Evolutionary conservation across 306 rosid genomes (phyloP).

Genomic region (Mimosa pudica): DNA sequence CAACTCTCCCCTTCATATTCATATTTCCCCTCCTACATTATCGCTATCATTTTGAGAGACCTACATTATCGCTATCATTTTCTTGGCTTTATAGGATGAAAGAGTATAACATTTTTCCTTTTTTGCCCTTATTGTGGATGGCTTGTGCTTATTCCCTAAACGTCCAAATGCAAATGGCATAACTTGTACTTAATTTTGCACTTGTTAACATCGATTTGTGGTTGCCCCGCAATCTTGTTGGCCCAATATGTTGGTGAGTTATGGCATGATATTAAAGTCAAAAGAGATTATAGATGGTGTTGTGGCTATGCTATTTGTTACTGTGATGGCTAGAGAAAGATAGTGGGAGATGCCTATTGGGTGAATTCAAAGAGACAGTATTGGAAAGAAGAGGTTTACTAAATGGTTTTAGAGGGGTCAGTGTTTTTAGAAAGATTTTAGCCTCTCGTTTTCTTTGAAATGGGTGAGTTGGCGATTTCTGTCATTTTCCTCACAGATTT

Average conservation of each 20-base stretch:
- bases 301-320: not conserved
- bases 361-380: not conserved
- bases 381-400: not conserved
- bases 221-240: not conserved
- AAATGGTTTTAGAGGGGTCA: not conserved
- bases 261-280: not conserved
- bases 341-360: not conserved
- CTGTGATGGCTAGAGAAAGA: not conserved
- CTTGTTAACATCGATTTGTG: slow-evolving; percentile 9
- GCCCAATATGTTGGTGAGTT: not conserved
- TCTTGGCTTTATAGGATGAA: slow-evolving; percentile 9
- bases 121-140: not conserved
- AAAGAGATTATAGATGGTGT: not conserved
- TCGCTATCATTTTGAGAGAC: slow-evolving; percentile 9
- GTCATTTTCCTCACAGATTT: not conserved
- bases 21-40: not conserved
- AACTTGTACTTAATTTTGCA: not conserved
- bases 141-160: slow-evolving; percentile 15
- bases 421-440: not conserved
- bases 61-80: not conserved
- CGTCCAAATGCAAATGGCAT: slow-evolving; percentile 10
- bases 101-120: not conserved
- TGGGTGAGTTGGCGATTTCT: not conserved
- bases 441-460: not conserved
- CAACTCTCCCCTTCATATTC: no score